A percentile compares a stretch with the other conserved stretches of the same genome.
Evolutionary conservation across 352 stramenopile species (phyloP).

Genomic region (Phytophthora sp.): DNA sequence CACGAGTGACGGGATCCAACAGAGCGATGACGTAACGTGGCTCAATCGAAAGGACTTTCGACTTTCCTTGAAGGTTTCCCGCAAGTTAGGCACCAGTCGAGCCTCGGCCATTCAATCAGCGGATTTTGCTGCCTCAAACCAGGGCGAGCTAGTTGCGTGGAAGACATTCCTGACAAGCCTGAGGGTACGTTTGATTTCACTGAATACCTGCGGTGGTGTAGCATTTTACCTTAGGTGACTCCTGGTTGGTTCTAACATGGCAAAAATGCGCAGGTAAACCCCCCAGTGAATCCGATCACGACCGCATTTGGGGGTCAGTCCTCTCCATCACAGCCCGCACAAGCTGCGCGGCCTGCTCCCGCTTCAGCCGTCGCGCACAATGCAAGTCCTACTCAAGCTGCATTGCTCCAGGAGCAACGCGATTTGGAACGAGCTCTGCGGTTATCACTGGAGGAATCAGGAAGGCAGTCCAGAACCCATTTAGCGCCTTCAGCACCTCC

Average conservation of each 20-base stretch:
- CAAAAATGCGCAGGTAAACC: slow-evolving; percentile 21
- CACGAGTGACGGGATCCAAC: slow-evolving; percentile 60
- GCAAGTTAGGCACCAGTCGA: slow-evolving; percentile 68
- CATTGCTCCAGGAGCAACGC: slow-evolving; percentile 57
- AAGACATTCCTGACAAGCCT: slow-evolving; percentile 70
- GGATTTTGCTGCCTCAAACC: slow-evolving; percentile 68
- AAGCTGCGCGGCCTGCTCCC: background rate
- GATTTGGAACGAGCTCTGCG: slow-evolving; percentile 64
- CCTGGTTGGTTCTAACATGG: slow-evolving; percentile 1
- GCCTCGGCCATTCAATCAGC: slow-evolving; percentile 63
- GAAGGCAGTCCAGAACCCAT: slow-evolving; percentile 27
- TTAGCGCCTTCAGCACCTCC: slow-evolving; percentile 31
- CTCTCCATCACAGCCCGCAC: slow-evolving; percentile 1
- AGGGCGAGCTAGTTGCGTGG: slow-evolving; percentile 70
- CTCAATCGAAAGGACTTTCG: slow-evolving; percentile 74
- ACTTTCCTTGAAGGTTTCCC: slow-evolving; percentile 63
- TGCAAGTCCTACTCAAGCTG: slow-evolving; percentile 12
- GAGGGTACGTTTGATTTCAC: slow-evolving; percentile 46
- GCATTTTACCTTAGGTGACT: too few relatives aligned
- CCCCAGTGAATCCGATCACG: slow-evolving; percentile 25
- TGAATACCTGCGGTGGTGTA: too few relatives aligned
- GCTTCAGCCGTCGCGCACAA: background rate
- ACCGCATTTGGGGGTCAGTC: slow-evolving; percentile 25
- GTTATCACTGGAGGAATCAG: slow-evolving; percentile 64
- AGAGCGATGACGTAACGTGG: slow-evolving; percentile 63